phyloP scores from a whole-genome alignment of 495 filamentous ascomycete genomes.

The Penicillium parvum region DNA sequence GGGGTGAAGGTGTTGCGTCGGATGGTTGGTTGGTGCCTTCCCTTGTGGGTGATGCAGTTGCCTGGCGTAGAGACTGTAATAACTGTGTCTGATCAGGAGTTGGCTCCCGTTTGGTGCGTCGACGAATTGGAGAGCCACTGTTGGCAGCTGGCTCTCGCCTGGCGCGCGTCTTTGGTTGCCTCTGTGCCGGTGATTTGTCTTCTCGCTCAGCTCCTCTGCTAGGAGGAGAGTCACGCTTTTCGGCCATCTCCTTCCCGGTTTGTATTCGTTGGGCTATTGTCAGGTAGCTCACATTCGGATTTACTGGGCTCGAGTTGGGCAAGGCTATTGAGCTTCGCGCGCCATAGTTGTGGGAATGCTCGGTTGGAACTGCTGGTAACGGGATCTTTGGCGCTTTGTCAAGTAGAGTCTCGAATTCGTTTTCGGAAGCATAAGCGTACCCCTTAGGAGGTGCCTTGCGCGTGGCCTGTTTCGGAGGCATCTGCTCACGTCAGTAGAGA shows the following conservation, averaged over 20 bases:
- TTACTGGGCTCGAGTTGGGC: conserved; percentile 18
- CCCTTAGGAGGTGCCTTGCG: background rate
- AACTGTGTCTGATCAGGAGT: conserved; percentile 43
- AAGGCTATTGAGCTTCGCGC: conserved; percentile 24
- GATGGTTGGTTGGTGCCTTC: conserved; percentile 15
- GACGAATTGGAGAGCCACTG: background rate
- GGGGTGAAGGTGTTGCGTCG: conserved; percentile 37
- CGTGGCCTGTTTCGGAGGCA: background rate
- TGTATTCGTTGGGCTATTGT: conserved; percentile 25
- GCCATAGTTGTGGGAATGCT: conserved; percentile 33
- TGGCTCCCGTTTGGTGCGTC: conserved; percentile 28
- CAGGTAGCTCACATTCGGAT: conserved; percentile 19
- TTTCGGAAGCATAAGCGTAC: conserved; percentile 1
- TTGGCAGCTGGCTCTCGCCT: conserved; percentile 8
- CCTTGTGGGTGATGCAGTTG: conserved; percentile 17
- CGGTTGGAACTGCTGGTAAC: conserved; percentile 28
- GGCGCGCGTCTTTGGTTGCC: conserved; percentile 4
- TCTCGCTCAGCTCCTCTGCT: no score
- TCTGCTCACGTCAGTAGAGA: background rate
- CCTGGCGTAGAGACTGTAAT: conserved; percentile 27
- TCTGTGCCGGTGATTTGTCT: background rate
- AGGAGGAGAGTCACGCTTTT: conserved; percentile 21
- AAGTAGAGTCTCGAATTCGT: conserved; percentile 12
- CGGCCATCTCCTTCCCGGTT: conserved; percentile 18
- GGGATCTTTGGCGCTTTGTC: conserved; percentile 8